A percentile compares a stretch with the other conserved stretches of the same genome.
phyloP scores from a whole-genome alignment of 164 flowering plant genomes.

The Amborella trichopoda region DNA sequence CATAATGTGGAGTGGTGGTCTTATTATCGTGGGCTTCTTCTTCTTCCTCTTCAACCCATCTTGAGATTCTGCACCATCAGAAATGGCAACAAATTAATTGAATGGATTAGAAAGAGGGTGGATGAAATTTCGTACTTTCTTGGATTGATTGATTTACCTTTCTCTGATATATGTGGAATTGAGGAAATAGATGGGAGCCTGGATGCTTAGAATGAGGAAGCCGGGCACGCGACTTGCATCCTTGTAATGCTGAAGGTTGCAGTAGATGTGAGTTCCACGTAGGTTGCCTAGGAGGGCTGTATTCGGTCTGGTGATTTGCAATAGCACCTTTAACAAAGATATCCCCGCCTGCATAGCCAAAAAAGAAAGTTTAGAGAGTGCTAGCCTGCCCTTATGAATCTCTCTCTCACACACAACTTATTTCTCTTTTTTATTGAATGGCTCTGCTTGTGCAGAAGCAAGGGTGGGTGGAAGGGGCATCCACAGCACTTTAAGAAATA shows the following conservation, averaged over 20 bases:
- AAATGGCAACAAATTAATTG: background rate
- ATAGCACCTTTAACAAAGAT: conserved; percentile 64
- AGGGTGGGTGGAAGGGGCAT: too few relatives aligned
- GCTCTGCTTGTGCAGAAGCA: too few relatives aligned
- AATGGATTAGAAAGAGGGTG: background rate
- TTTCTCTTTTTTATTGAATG: too few relatives aligned
- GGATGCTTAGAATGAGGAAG: conserved; percentile 61
- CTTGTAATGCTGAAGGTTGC: conserved; percentile 57
- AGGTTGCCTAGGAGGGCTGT: conserved; percentile 59
- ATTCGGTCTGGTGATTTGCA: conserved; percentile 81
- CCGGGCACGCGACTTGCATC: conserved; percentile 59
- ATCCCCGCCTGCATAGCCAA: conserved; percentile 57
- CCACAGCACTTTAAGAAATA: too few relatives aligned
- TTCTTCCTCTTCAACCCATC: conserved; percentile 71
- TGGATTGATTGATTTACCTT: conserved; percentile 38
- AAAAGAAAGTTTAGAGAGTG: too few relatives aligned
- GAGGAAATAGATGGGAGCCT: conserved; percentile 82
- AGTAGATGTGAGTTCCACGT: conserved; percentile 58
- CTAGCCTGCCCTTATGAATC: too few relatives aligned
- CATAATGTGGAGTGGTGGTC: conserved; percentile 22
- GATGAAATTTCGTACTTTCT: background rate
- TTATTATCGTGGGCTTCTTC: conserved; percentile 20
- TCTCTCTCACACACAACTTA: too few relatives aligned
- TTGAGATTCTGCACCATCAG: conserved; percentile 32
- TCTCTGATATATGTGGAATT: conserved; percentile 75